phyloP scores from a whole-genome alignment of 78 protist genomes.

The Dictyostelium citrinum region DNA sequence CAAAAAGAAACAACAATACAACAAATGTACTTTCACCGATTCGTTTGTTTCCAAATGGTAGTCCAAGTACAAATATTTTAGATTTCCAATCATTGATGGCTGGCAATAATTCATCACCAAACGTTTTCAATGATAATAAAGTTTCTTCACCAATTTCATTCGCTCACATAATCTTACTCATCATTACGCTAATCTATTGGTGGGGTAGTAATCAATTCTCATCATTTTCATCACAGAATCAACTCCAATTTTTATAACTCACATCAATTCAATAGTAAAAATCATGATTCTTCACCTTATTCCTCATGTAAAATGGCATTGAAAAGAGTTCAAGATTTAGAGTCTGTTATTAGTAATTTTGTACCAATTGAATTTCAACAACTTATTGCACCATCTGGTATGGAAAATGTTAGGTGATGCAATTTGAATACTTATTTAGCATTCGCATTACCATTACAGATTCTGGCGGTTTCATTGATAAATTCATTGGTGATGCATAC shows the following conservation, averaged over 20 bases:
- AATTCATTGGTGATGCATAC: slow-evolving; percentile 84
- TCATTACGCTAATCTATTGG: too few species aligned
- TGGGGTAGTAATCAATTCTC: too few species aligned
- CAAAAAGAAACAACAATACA: too few species aligned
- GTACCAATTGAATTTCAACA: slow-evolving; percentile 79
- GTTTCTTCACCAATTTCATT: background rate
- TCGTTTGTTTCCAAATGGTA: background rate
- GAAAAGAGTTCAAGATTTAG: slow-evolving; percentile 46
- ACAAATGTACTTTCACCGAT: slow-evolving; percentile 37
- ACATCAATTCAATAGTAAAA: background rate
- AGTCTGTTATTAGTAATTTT: slow-evolving; percentile 53
- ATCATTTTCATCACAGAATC: background rate
- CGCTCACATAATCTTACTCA: too few species aligned
- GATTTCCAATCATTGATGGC: too few species aligned
- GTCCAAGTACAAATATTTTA: background rate
- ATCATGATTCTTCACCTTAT: background rate
- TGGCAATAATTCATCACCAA: background rate
- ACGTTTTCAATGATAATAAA: background rate
- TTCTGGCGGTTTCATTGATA: slow-evolving; percentile 73
- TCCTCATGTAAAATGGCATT: background rate
- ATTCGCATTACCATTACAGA: slow-evolving; percentile 68
- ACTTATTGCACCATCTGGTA: slow-evolving; percentile 67
- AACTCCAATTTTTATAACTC: background rate
- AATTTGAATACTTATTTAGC: slow-evolving; percentile 77
- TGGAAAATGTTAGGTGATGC: slow-evolving; percentile 78